Evolutionary conservation across 1,284 basidiomycete species (phyloP).

Genomic region (Tylopilus sp.): DNA sequence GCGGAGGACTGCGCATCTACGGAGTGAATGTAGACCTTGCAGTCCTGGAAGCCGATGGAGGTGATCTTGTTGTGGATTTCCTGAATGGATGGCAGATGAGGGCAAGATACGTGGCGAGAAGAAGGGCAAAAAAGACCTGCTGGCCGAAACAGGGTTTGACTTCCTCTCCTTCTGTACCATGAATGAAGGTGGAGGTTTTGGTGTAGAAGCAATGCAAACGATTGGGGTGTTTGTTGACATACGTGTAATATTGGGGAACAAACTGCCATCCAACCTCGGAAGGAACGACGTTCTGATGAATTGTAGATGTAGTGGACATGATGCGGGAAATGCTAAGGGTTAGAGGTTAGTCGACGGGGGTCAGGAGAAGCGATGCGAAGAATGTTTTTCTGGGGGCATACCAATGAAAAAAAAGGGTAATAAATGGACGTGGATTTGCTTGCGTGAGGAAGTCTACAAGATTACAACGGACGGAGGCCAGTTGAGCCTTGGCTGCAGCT

Average conservation of each 20-base stretch:
- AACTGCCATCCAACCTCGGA: slow-evolving; percentile 96
- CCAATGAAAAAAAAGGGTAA: slow-evolving; percentile 32
- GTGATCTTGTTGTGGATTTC: slow-evolving; percentile 97
- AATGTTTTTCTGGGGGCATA: slow-evolving; percentile 5
- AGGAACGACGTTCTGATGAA: slow-evolving; percentile 63
- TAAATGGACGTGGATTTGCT: slow-evolving; percentile 32
- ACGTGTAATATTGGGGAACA: slow-evolving; percentile 95
- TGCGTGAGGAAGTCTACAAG: slow-evolving; percentile 39
- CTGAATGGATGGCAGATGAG: slow-evolving; percentile 41
- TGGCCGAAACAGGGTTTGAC: slow-evolving; percentile 85
- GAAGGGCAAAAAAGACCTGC: slow-evolving; percentile 51
- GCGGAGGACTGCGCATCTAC: slow-evolving; percentile 93
- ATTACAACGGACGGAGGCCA: slow-evolving; percentile 33
- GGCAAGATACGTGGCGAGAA: neutral
- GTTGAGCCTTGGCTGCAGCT: slow-evolving; percentile 30
- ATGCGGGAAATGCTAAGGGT: slow-evolving; percentile 30
- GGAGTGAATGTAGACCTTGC: slow-evolving; percentile 97
- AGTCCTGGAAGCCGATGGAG: slow-evolving; percentile 90
- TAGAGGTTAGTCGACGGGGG: neutral
- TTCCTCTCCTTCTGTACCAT: slow-evolving; percentile 95
- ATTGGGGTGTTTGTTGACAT: slow-evolving; percentile 96
- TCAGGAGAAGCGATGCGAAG: slow-evolving; percentile 4
- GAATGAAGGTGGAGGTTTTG: slow-evolving; percentile 95
- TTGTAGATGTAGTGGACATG: slow-evolving; percentile 33
- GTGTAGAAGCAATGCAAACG: slow-evolving; percentile 99